Evolutionary conservation across 352 stramenopile genomes (phyloP).

Genomic region (Albugo candida): DNA sequence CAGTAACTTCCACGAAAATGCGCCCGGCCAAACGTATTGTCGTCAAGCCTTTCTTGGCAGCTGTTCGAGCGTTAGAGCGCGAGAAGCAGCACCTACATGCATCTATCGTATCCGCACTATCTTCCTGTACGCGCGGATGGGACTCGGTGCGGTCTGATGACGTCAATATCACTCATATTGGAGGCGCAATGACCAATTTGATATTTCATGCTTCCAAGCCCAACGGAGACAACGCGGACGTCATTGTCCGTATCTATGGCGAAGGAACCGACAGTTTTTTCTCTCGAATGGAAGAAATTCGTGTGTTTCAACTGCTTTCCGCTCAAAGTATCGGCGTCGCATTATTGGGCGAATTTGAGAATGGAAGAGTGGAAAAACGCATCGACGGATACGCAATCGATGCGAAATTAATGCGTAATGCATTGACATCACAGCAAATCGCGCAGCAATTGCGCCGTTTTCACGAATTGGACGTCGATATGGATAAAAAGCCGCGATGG

Average conservation of each 20-base stretch:
- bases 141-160: slow-evolving; percentile 23
- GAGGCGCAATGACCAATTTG: slow-evolving; percentile 73
- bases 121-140: slow-evolving; percentile 38
- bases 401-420: slow-evolving; percentile 44
- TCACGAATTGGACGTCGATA: slow-evolving; percentile 50
- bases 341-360: slow-evolving; percentile 57
- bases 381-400: slow-evolving; percentile 52
- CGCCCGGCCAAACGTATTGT: too few relatives aligned
- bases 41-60: slow-evolving; percentile 20
- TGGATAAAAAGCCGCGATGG: slow-evolving; percentile 27
- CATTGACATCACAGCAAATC: slow-evolving; percentile 22
- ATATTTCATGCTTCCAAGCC: slow-evolving; percentile 67
- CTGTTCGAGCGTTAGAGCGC: slow-evolving; percentile 30
- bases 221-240: slow-evolving; percentile 28
- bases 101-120: slow-evolving; percentile 39
- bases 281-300: slow-evolving; percentile 52
- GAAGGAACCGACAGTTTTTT: slow-evolving; percentile 72
- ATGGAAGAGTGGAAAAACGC: slow-evolving; percentile 53
- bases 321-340: slow-evolving; percentile 44
- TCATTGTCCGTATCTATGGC: slow-evolving; percentile 67
- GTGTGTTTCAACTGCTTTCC: slow-evolving; percentile 50
- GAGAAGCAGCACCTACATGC: slow-evolving; percentile 46
- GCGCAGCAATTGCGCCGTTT: slow-evolving; percentile 48
- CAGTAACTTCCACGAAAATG: too few relatives aligned
- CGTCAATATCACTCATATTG: slow-evolving; percentile 41